phyloP scores from a whole-genome alignment of 805 yeast species.

The Suhomyces sp. region DNA sequence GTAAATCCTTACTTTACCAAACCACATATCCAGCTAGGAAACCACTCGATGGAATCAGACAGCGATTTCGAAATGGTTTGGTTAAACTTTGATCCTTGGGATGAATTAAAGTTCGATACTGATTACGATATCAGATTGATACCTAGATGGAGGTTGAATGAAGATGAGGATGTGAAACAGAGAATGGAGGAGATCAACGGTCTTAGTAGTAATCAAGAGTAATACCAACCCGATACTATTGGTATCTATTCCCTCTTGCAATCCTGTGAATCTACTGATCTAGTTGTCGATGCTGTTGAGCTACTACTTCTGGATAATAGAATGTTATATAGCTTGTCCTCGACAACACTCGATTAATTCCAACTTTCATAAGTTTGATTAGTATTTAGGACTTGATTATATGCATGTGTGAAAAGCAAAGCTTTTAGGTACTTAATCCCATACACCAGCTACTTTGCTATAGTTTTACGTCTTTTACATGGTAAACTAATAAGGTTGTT shows the following conservation, averaged over 20 bases:
- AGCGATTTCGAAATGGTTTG: constrained; percentile 44
- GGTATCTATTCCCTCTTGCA: background rate
- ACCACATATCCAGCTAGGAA: constrained; percentile 38
- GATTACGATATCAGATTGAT: constrained; percentile 38
- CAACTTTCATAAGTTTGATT: background rate
- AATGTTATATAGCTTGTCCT: background rate
- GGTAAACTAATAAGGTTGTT: too few species aligned
- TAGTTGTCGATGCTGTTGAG: background rate
- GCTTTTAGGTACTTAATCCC: too few species aligned
- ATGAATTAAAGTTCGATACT: constrained; percentile 38
- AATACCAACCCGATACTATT: background rate
- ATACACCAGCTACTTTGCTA: too few species aligned
- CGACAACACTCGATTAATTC: too few species aligned
- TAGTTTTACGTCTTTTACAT: too few species aligned
- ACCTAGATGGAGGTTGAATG: constrained; percentile 21
- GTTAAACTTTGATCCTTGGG: constrained; percentile 46
- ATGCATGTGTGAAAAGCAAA: background rate
- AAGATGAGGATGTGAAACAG: background rate
- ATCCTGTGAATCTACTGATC: too few species aligned
- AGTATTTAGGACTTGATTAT: too few species aligned
- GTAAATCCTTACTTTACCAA: constrained; percentile 30
- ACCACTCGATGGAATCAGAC: constrained; percentile 33
- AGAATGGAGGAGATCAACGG: background rate
- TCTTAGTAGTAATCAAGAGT: background rate
- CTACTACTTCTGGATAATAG: background rate